Evolutionary conservation across 345 rosid species (phyloP), one percentile per base, ranked within the genome.

Genomic region (Salix purpurea): DNA sequence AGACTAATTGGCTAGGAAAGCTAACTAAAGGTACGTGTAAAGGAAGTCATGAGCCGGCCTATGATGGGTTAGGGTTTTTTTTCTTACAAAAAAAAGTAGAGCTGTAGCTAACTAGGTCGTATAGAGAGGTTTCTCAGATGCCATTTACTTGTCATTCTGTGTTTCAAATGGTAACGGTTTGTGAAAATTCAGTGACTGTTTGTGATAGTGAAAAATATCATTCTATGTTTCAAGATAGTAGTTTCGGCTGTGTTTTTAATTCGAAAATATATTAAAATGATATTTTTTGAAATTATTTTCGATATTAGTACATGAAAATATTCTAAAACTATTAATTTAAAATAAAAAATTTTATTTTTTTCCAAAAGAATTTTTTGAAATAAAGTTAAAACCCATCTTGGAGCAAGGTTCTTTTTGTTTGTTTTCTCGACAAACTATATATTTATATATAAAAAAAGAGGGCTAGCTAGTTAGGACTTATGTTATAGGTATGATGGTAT

Each of bases 1-100:
- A 50, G 62, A 60, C 44, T 37, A n/a, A n/a, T 61, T 83, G 83
- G 83, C 88, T 86, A 86, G 84, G 78, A 54, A 75, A 69, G 88
- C 81, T 81, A 78, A 44, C 46, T 10, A 69, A 1, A 75, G 54
- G 15, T 37, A 71, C 81, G 74, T 67, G 72, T 77, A 83, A 74
- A 66, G 74, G 48, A 81, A 77, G 78, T 40, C 82, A 46, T 14
- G 52, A 87, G 92, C 92, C 91, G 95, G 78, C 95, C 95, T 91
- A 91, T 7, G 65, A 36, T 7, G 6, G 65, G 15, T 30, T 85
- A 87, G 88, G 76, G 78, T 69, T 72, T 70, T 77, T 65, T 11
- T 39, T 6, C 10, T 36, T 36, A 36, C 37, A 36, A 8, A 39
- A 11, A 42, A 42, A 36, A 77, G 30, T 72, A 48, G 73, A 67